Base-by-base conservation (phyloP, 2,329 filamentous ascomycete genomes). In the Iodosphaeria phyllophila region DNA sequence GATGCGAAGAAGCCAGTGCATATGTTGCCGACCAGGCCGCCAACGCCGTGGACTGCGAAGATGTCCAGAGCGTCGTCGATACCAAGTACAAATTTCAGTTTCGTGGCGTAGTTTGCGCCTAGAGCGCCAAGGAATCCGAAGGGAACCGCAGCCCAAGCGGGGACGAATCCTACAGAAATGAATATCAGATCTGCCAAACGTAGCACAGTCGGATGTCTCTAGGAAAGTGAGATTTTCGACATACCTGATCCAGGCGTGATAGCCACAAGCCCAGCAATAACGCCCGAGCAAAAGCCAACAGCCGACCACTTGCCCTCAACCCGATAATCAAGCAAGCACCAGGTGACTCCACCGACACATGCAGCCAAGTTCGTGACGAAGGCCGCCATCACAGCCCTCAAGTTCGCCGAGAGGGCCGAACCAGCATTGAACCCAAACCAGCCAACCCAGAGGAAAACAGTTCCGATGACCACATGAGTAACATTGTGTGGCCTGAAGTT, bases 401-500 rank as follows among this genome's bases (percentile, higher is more conserved):
- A 50, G 48, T 89, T 91, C 25, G 80, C 80, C 24, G 72, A 61
- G 28, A 89, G 58, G 9, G 80, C 82, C 10, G 75, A 83, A 34
- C 82, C 82, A 24, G 78, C 80, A 40, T 92, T 92, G 68, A 92
- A 92, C 23, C 83, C 83, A 42, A 92, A 91, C 83, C 82, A 92
- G 27, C 83, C 83, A 10, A 92, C 77, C 82, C 83, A 92, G 10
- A 92, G 70, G 53, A 92, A 92, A 23, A 92, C 80, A 3, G 83
- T 92, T 16, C 83, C 83, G 28, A 91, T 76, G 26, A 92, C 80
- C 37, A 92, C 83, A 47, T 91, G 79, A 4, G 82, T 89, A 23
- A 91, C 80, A 40, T 92, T 92, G 56, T 92, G 83, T 7, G 83
- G 83, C 25, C 83, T 75, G 50, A 86, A 92, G 54, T 91, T 91